A percentile compares a stretch with the other conserved stretches of the same genome.
phyloP scores from a whole-genome alignment of 2,329 filamentous ascomycete species.

The Aspergillus hortae region DNA sequence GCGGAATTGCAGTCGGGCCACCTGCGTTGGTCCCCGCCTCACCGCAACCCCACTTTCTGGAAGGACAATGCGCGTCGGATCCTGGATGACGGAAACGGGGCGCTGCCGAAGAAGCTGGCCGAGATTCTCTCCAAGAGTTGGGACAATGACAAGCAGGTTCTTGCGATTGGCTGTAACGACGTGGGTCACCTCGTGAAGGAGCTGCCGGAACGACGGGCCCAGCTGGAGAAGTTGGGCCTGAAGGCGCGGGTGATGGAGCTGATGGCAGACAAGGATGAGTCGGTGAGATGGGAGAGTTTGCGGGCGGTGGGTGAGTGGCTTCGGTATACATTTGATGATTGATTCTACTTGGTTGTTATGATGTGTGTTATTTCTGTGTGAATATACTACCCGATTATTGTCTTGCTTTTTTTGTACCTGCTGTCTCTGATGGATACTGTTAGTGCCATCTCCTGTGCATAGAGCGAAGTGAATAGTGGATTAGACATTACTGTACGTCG shows the following conservation, averaged over 20 bases:
- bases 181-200: slow-evolving; percentile 85
- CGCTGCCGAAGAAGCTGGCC: slow-evolving; percentile 74
- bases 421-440: too few species aligned
- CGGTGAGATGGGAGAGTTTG: slow-evolving; percentile 88
- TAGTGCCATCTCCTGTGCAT: background rate
- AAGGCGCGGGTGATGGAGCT: slow-evolving; percentile 89
- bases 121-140: slow-evolving; percentile 78
- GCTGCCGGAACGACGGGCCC: slow-evolving; percentile 75
- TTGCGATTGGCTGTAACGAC: slow-evolving; percentile 91
- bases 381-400: slow-evolving; percentile 18
- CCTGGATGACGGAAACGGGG: slow-evolving; percentile 75
- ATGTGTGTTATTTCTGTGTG: slow-evolving; percentile 8
- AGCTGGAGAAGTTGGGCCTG: slow-evolving; percentile 77
- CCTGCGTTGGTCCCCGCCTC: slow-evolving; percentile 87
- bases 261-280: slow-evolving; percentile 86
- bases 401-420: slow-evolving; percentile 4
- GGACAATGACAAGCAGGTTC: slow-evolving; percentile 80
- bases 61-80: slow-evolving; percentile 85
- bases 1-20: slow-evolving; percentile 83
- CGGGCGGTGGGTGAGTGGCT: slow-evolving; percentile 77
- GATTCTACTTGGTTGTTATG: slow-evolving; percentile 12
- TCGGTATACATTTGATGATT: slow-evolving; percentile 63
- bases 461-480: background rate
- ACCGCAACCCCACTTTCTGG: slow-evolving; percentile 85
- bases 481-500: background rate